These are phyloP conservation scores for Mortierella alpina DNA, from an alignment of 192 early-diverging fungal genomes.

Conservation along the genomic window DNA sequence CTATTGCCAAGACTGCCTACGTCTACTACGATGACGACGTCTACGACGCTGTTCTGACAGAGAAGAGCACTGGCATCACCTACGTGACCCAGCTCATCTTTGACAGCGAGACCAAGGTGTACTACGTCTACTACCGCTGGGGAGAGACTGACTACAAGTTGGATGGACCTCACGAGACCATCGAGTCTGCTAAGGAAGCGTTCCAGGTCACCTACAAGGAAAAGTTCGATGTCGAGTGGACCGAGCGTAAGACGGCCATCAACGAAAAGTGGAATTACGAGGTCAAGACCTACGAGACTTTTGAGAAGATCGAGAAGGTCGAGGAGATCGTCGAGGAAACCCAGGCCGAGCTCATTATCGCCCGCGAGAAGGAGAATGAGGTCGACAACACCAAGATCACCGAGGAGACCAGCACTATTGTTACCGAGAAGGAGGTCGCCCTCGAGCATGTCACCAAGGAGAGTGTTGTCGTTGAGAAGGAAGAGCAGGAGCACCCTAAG, in stretches of 20 bases:
- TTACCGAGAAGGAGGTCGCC: not conserved
- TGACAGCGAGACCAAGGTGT: too few relatives aligned
- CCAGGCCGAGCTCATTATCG: too few relatives aligned
- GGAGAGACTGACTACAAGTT: too few relatives aligned
- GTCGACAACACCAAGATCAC: too few relatives aligned
- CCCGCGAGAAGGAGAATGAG: too few relatives aligned
- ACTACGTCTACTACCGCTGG: too few relatives aligned
- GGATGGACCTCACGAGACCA: too few relatives aligned
- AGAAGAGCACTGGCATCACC: conserved; percentile 10
- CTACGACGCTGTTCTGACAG: conserved; percentile 2
- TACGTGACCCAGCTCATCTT: conserved; percentile 10
- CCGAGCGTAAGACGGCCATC: conserved; percentile 1
- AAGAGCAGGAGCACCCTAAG: conserved; percentile 1
- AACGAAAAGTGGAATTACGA: conserved; percentile 4
- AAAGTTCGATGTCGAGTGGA: conserved; percentile 9
- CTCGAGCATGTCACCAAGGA: conserved; percentile 12
- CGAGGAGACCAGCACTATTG: conserved; percentile 13
- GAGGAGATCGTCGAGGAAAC: too few relatives aligned
- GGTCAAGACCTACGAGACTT: conserved; percentile 20
- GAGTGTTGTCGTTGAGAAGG: conserved; percentile 3
- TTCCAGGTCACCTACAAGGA: conserved; percentile 12
- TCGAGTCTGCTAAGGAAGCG: too few relatives aligned
- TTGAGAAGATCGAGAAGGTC: conserved; percentile 6
- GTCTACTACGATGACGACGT: conserved; percentile 22
- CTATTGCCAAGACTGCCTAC: conserved; percentile 4